Evolutionary conservation across 805 yeast genomes (phyloP).

Genomic region (Candida coquimbonensis): DNA sequence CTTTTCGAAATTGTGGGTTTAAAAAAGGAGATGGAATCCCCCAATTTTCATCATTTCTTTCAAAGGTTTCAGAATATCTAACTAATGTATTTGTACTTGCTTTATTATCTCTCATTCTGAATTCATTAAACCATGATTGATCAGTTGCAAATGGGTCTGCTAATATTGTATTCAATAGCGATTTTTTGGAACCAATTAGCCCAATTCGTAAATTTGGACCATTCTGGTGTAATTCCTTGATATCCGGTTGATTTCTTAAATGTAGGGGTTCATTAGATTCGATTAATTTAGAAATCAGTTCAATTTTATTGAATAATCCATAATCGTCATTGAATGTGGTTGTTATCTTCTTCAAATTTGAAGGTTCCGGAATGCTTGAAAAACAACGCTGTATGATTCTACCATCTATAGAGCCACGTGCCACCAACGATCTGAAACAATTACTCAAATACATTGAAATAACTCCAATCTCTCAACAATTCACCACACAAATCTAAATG

Average conservation of each 20-base stretch:
- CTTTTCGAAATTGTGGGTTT: neutral
- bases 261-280: neutral
- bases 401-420: too few species aligned
- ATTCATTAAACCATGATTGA: constrained; percentile 24
- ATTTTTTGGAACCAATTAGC: constrained; percentile 18
- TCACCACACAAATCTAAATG: too few species aligned
- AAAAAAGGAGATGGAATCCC: constrained; percentile 25
- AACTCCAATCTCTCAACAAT: too few species aligned
- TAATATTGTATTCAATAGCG: constrained; percentile 23
- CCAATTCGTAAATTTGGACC: constrained; percentile 21
- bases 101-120: constrained; percentile 6
- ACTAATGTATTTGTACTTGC: constrained; percentile 7
- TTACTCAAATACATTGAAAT: too few species aligned
- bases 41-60: constrained; percentile 13
- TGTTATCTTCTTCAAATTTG: constrained; percentile 8
- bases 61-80: constrained; percentile 18
- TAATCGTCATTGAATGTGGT: constrained; percentile 18
- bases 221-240: neutral
- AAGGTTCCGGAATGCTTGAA: neutral
- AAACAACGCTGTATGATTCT: too few species aligned
- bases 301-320: constrained; percentile 22
- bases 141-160: constrained; percentile 28
- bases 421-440: too few species aligned
- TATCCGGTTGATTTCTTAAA: too few species aligned
- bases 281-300: constrained; percentile 12